Conservation (phyloP, 2,329 filamentous ascomycete species). For the Beauveria pseudobassiana region DNA sequence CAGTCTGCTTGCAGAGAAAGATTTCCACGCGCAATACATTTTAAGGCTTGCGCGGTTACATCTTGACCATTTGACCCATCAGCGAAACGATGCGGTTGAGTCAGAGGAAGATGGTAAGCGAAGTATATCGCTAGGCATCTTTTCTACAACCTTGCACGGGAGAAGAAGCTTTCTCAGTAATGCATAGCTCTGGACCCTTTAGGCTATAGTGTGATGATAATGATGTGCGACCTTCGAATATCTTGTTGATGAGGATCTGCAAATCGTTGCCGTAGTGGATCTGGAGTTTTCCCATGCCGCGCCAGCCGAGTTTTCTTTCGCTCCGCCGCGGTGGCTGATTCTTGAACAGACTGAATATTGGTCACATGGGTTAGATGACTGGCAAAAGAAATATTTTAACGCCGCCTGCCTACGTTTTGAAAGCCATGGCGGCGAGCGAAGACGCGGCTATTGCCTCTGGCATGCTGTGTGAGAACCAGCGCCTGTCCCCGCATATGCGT, state of each 20-base stretch:
- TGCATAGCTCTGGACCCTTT: not conserved
- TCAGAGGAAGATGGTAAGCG: not conserved
- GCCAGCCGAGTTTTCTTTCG: not conserved
- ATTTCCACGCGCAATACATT: too few relatives aligned
- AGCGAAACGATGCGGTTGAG: not conserved
- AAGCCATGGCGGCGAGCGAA: not conserved
- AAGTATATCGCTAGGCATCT: not conserved
- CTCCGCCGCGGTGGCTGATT: not conserved
- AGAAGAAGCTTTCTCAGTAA: not conserved
- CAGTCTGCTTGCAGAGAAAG: too few relatives aligned
- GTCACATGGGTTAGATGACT: not conserved
- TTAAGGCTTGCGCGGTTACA: not conserved
- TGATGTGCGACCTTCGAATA: not conserved
- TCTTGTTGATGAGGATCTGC: not conserved
- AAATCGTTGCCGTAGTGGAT: not conserved
- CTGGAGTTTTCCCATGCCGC: not conserved
- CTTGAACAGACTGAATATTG: slow-evolving; percentile 2
- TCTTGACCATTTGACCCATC: not conserved
- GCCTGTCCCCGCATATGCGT: not conserved
- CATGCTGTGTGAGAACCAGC: not conserved
- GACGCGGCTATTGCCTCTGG: not conserved
- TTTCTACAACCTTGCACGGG: not conserved
- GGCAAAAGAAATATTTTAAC: not conserved
- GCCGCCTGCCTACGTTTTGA: not conserved
- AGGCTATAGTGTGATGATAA: slow-evolving; percentile 1